phyloP scores from a whole-genome alignment of 768 basidiomycete species.

The Boletus eberwhitei region DNA sequence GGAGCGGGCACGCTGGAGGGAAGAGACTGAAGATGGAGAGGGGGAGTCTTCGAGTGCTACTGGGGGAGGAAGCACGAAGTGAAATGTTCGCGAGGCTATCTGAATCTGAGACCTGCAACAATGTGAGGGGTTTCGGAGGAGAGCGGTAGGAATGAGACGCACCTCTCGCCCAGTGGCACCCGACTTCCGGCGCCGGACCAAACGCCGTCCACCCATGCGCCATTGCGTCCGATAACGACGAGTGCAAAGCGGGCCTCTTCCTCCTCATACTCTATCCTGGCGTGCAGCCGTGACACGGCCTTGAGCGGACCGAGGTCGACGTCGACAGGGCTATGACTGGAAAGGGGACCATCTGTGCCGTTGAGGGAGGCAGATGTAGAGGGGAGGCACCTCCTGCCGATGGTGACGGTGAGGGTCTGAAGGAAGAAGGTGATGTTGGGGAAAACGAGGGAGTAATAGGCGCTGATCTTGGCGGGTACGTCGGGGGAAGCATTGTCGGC shows the following conservation, averaged over 20 bases:
- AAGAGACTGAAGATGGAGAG: constrained; percentile 74
- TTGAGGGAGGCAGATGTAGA: constrained; percentile 52
- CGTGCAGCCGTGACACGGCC: constrained; percentile 96
- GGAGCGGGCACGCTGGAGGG: constrained; percentile 63
- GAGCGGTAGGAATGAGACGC: constrained; percentile 14
- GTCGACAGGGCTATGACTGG: constrained; percentile 51
- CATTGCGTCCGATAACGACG: constrained; percentile 92
- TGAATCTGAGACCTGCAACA: constrained; percentile 82
- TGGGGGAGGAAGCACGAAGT: constrained; percentile 92
- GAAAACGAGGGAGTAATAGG: constrained; percentile 92
- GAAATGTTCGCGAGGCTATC: constrained; percentile 95
- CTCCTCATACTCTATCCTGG: constrained; percentile 91
- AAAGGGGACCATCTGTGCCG: constrained; percentile 38
- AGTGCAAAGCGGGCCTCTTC: constrained; percentile 86
- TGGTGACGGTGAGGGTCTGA: constrained; percentile 89
- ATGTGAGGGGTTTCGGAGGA: constrained; percentile 9
- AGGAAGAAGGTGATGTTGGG: constrained; percentile 96
- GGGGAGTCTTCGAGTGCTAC: constrained; percentile 76
- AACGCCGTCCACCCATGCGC: constrained; percentile 97
- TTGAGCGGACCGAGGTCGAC: constrained; percentile 95
- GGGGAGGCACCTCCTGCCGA: constrained; percentile 83
- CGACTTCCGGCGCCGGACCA: constrained; percentile 88
- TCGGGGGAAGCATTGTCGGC: constrained; percentile 11
- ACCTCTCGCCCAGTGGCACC: constrained; percentile 86
- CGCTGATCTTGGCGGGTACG: constrained; percentile 75